Evolutionary conservation across 2,329 filamentous ascomycete genomes (phyloP).

Genomic region (Fusarium lyarnte): DNA sequence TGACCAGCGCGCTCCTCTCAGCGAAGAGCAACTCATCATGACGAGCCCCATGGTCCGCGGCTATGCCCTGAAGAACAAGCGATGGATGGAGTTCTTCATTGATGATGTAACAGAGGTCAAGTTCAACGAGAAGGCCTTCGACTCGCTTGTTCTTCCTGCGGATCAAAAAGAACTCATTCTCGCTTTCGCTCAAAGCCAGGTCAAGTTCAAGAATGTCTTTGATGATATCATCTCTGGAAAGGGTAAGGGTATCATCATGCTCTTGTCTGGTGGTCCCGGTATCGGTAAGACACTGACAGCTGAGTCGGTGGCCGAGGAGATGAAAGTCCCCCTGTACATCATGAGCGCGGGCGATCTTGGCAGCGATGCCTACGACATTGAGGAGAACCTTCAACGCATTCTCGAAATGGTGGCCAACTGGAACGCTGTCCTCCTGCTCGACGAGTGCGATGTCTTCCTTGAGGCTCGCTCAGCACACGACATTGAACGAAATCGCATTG

Average conservation of each 20-base stretch:
- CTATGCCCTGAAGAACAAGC: slow-evolving; percentile 59
- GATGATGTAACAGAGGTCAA: slow-evolving; percentile 55
- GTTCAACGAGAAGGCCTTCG: slow-evolving; percentile 61
- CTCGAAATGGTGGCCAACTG: slow-evolving; percentile 73
- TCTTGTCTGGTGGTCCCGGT: slow-evolving; percentile 59
- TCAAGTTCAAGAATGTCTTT: slow-evolving; percentile 53
- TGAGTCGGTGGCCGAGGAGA: slow-evolving; percentile 60
- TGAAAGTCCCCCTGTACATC: slow-evolving; percentile 59
- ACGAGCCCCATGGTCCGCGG: slow-evolving; percentile 55
- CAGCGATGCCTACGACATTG: slow-evolving; percentile 70
- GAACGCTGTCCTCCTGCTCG: slow-evolving; percentile 52
- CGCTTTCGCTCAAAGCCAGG: slow-evolving; percentile 60
- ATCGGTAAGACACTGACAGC: slow-evolving; percentile 62
- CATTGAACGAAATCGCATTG: slow-evolving; percentile 48
- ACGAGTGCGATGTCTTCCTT: slow-evolving; percentile 57
- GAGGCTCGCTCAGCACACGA: slow-evolving; percentile 49
- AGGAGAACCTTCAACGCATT: slow-evolving; percentile 62
- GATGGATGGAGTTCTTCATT: slow-evolving; percentile 61
- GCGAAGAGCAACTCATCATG: slow-evolving; percentile 53
- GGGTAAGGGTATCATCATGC: slow-evolving; percentile 60
- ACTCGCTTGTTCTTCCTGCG: slow-evolving; percentile 58
- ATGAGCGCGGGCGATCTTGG: slow-evolving; percentile 76
- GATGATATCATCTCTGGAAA: slow-evolving; percentile 64
- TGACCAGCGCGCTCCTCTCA: slow-evolving; percentile 43
- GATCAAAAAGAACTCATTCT: slow-evolving; percentile 63